Percentiles rank a stretch among this genome's conserved stretches.
phyloP scores from a whole-genome alignment of 176 grass and related monocot species.

The Cenchrus fungigraminus region DNA sequence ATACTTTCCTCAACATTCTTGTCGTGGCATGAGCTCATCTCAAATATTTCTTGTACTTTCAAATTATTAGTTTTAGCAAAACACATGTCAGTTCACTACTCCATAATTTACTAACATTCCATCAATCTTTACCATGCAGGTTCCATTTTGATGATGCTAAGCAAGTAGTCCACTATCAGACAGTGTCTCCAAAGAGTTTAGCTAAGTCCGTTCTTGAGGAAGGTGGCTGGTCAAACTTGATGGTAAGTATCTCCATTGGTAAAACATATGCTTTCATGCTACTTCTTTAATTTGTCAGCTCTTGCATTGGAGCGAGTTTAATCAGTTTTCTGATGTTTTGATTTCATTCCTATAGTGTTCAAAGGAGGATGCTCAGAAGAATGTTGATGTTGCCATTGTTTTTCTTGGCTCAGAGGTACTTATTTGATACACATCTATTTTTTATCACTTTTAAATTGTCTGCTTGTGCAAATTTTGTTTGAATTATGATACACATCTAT shows the following conservation, averaged over 20 bases:
- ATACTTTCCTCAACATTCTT: neutral
- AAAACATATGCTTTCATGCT: slow-evolving; percentile 11
- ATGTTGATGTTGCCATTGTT: slow-evolving; percentile 77
- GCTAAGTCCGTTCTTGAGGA: slow-evolving; percentile 78
- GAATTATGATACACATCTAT: neutral
- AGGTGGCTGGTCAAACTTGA: slow-evolving; percentile 88
- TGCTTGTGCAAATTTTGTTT: too few relatives aligned
- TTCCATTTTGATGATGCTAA: slow-evolving; percentile 56
- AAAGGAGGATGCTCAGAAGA: slow-evolving; percentile 42
- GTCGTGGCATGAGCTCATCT: neutral
- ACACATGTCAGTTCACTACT: neutral
- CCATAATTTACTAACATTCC: slow-evolving; percentile 23
- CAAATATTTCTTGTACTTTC: neutral
- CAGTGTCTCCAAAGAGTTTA: slow-evolving; percentile 65
- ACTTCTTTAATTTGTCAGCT: neutral
- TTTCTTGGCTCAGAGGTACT: slow-evolving; percentile 89
- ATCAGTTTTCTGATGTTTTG: slow-evolving; percentile 16
- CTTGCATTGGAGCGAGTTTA: neutral
- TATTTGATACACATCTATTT: slow-evolving; percentile 5
- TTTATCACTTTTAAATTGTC: neutral
- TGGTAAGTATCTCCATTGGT: slow-evolving; percentile 60
- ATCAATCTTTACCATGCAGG: slow-evolving; percentile 45
- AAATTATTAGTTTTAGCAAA: neutral
- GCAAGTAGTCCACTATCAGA: slow-evolving; percentile 78
- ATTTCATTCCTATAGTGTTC: slow-evolving; percentile 71